Evolutionary conservation across 1,284 basidiomycete species (phyloP).

Genomic region (Ustilago nuda): DNA sequence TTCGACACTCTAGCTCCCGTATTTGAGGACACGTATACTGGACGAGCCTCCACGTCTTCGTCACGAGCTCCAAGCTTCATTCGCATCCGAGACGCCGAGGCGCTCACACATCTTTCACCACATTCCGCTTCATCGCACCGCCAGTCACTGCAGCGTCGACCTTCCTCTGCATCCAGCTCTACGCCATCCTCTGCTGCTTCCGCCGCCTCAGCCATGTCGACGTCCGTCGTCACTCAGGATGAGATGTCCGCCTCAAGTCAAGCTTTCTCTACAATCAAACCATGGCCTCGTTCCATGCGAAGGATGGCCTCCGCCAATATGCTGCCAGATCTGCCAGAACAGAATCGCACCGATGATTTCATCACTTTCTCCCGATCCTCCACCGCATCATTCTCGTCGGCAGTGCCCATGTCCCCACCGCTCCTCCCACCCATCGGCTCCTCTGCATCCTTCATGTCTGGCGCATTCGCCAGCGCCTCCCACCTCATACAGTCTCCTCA

Average conservation of each 20-base stretch:
- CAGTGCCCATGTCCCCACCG: conserved; percentile 7
- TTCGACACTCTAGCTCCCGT: conserved; percentile 22
- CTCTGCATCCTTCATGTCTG: conserved; percentile 15
- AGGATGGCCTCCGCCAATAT: conserved; percentile 20
- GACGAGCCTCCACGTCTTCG: conserved; percentile 8
- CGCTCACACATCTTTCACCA: neutral
- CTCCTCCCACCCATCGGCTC: conserved; percentile 26
- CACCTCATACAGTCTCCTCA: conserved; percentile 7
- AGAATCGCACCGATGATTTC: conserved; percentile 21
- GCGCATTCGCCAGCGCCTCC: neutral
- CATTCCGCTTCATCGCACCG: conserved; percentile 1
- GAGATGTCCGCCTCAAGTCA: conserved; percentile 7
- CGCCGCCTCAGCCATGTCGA: conserved; percentile 14
- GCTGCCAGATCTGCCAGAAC: conserved; percentile 39
- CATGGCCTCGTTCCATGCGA: conserved; percentile 24
- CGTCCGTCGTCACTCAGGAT: conserved; percentile 9
- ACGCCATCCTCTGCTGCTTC: conserved; percentile 20
- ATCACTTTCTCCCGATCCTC: conserved; percentile 15
- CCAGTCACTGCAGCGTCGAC: conserved; percentile 1
- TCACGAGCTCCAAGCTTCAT: conserved; percentile 14
- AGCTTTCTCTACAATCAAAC: neutral
- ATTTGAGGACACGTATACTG: conserved; percentile 10
- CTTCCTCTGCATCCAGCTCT: conserved; percentile 13
- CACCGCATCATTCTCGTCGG: conserved; percentile 19
- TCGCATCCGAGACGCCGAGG: neutral